These are phyloP conservation scores for Aspergillus awamori DNA, from an alignment of 2,329 filamentous ascomycete genomes.

Conservation along the genomic window DNA sequence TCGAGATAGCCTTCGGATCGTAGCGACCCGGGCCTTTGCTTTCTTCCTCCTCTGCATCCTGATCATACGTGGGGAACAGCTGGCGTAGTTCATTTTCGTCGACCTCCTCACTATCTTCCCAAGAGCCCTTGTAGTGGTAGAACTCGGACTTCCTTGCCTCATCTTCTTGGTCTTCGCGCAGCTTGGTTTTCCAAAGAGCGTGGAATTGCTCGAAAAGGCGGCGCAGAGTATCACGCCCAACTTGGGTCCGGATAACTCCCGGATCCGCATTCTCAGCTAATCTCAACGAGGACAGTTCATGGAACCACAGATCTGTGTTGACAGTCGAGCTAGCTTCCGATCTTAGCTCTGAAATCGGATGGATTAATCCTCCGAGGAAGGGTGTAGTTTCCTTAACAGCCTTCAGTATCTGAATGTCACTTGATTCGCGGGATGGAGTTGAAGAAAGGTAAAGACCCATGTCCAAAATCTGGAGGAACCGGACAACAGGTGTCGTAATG, in stretches of 20 bases:
- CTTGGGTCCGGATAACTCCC: slow-evolving; percentile 41
- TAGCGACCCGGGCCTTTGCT: slow-evolving; percentile 30
- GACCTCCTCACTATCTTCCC: slow-evolving; percentile 74
- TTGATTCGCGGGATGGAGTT: slow-evolving; percentile 21
- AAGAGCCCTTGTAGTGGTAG: slow-evolving; percentile 79
- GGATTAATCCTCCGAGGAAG: slow-evolving; percentile 38
- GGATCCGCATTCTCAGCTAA: slow-evolving; percentile 38
- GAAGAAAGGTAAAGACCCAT: slow-evolving; percentile 69
- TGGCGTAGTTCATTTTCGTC: slow-evolving; percentile 75
- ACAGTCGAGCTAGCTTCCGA: slow-evolving; percentile 25
- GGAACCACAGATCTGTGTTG: slow-evolving; percentile 39
- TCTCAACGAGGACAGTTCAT: slow-evolving; percentile 41
- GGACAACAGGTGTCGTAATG: slow-evolving; percentile 74
- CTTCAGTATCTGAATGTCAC: slow-evolving; percentile 27
- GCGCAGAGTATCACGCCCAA: slow-evolving; percentile 60
- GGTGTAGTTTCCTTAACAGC: slow-evolving; percentile 42
- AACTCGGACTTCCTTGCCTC: slow-evolving; percentile 73
- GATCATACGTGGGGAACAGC: slow-evolving; percentile 78
- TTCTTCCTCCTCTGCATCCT: slow-evolving; percentile 48
- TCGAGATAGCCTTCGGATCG: slow-evolving; percentile 59
- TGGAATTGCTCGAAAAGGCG: slow-evolving; percentile 74
- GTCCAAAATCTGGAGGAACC: slow-evolving; percentile 76
- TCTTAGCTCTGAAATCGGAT: slow-evolving; percentile 24
- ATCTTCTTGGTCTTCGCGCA: slow-evolving; percentile 74
- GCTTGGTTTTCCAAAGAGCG: slow-evolving; percentile 75